These are phyloP conservation scores for Daldinia caldariorum DNA, from an alignment of 495 filamentous ascomycete species.

Conservation along the genomic window DNA sequence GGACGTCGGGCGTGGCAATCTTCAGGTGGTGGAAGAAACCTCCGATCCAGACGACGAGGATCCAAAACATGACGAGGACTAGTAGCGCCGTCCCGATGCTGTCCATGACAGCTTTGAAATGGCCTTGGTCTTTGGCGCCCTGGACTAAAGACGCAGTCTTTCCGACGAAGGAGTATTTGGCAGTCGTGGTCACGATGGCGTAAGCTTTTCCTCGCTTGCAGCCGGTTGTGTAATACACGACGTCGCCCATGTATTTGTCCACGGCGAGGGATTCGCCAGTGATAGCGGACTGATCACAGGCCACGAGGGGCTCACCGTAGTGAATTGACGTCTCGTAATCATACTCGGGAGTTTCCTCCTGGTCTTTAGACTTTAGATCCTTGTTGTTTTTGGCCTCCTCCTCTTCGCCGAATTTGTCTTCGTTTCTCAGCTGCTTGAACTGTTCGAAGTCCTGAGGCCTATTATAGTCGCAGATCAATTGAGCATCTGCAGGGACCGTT, in stretches of 20 bases:
- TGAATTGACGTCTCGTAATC: conserved; percentile 85
- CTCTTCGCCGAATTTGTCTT: conserved; percentile 70
- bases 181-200: conserved; percentile 80
- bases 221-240: conserved; percentile 81
- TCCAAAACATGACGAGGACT: conserved; percentile 79
- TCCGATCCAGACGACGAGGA: conserved; percentile 82
- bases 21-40: conserved; percentile 83
- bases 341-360: conserved; percentile 72
- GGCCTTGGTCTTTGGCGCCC: conserved; percentile 75
- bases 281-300: conserved; percentile 90
- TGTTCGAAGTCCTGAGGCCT: conserved; percentile 74
- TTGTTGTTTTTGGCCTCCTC: conserved; percentile 30
- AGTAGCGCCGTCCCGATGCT: conserved; percentile 84
- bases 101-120: conserved; percentile 89
- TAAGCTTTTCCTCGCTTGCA: conserved; percentile 88
- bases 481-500: conserved; percentile 77
- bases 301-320: conserved; percentile 77
- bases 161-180: conserved; percentile 87
- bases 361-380: conserved; percentile 51
- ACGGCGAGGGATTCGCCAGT: conserved; percentile 93
- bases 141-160: conserved; percentile 83
- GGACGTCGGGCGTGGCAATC: conserved; percentile 60
- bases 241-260: conserved; percentile 81
- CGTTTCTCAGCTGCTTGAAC: conserved; percentile 68
- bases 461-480: conserved; percentile 79